Base-by-base conservation (phyloP, 2,329 filamentous ascomycete species). In the Colletotrichum coccodes region DNA sequence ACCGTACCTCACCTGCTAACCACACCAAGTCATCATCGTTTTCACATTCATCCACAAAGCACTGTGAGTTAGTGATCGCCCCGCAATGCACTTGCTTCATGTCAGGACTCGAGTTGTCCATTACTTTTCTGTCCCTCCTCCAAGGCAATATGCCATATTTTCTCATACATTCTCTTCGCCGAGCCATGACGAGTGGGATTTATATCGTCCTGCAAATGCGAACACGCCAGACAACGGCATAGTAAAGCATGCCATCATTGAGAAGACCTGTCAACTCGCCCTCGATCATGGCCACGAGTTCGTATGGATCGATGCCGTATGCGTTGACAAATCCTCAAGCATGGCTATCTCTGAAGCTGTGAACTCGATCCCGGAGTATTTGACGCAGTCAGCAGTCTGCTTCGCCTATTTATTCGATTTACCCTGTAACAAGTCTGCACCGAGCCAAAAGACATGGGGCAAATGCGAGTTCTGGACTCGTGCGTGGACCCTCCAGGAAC, bases 401-500 rank as follows among this genome's bases (percentile, higher is more conserved):
- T 53, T 64, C 4, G 61, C 34, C 9, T 64, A 50, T 21, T 26
- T 64, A 4, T 44, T 21, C 6, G 61, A 64, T 18, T 44, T 64
- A 3, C 26, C 53, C 12, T 50, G 61, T 34, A 26, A 23, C 2
- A 4, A 26, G 3, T 30, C 53, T 2, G 1, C 6, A 4, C 42
- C 50, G 1, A 28, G 11, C 6, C 21, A 23, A 26, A 21, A 56
- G 21, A 30, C 38, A 4, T 46, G 53, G 52, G 26, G 23, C 4
- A 18, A 14, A n/a, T 64, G 23, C 16, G 26, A 14, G 6, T 64
- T 50, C 21, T 64, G 61, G 61, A 34, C 44, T 18, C 42, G 46
- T 12, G 44, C 61, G 2, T 64, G 61, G 61, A 64, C 53, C 12
- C 53, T 64, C 2, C 61, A 50, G 23, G 61, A 59, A 23, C 23